These are phyloP conservation scores for Clarireedia homoeocarpa DNA, from an alignment of 2,329 filamentous ascomycete species.

Conservation along the genomic window DNA sequence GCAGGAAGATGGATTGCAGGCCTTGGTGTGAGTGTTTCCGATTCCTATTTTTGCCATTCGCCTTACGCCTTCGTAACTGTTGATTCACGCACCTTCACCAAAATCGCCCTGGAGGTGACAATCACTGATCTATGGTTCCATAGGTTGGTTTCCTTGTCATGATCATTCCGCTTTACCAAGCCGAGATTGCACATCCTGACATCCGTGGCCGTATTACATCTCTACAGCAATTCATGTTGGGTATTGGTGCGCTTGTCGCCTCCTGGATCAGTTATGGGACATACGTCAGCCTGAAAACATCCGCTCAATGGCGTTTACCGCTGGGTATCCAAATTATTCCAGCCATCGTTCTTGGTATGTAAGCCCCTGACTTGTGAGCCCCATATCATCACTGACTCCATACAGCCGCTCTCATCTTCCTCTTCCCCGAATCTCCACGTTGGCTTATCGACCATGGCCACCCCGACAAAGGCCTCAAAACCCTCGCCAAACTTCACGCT, in stretches of 20 bases:
- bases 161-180: constrained; percentile 39
- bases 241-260: constrained; percentile 64
- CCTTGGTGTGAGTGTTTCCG: constrained; percentile 33
- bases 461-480: constrained; percentile 46
- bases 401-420: constrained; percentile 41
- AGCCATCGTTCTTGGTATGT: constrained; percentile 38
- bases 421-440: constrained; percentile 57
- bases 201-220: constrained; percentile 67
- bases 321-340: constrained; percentile 51
- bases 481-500: constrained; percentile 52
- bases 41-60: too few species aligned
- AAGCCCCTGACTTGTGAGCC: constrained; percentile 33
- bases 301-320: constrained; percentile 29
- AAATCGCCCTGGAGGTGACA: too few species aligned
- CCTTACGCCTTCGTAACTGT: too few species aligned
- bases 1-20: constrained; percentile 64
- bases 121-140: too few species aligned
- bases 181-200: constrained; percentile 68
- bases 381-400: not conserved
- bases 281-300: constrained; percentile 27
- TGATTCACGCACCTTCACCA: too few species aligned
- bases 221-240: constrained; percentile 77
- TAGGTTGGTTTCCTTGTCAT: constrained; percentile 11
- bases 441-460: constrained; percentile 57
- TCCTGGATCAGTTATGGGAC: constrained; percentile 65